phyloP scores from a whole-genome alignment of 1,139 yeast genomes.

The Diutina ranongensis region DNA sequence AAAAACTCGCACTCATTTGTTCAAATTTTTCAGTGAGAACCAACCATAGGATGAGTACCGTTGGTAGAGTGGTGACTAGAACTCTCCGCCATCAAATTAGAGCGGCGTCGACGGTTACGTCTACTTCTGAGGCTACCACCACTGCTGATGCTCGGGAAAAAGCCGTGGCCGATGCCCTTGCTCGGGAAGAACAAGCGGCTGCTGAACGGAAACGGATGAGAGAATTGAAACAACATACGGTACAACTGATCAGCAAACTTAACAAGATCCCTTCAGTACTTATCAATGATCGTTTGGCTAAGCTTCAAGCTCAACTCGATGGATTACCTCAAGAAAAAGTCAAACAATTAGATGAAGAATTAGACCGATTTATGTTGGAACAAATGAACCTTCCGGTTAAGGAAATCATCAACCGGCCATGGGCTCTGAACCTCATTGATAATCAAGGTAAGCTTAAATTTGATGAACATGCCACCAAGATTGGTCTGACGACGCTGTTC shows the following conservation, averaged over 20 bases:
- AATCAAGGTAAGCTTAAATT: constrained; percentile 4
- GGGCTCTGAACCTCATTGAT: constrained; percentile 14
- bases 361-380: constrained; percentile 27
- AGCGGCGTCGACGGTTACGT: background rate
- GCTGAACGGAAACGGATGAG: constrained; percentile 26
- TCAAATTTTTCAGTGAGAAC: constrained; percentile 2
- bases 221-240: constrained; percentile 22
- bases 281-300: constrained; percentile 19
- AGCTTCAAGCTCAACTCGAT: constrained; percentile 22
- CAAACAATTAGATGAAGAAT: constrained; percentile 30
- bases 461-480: constrained; percentile 4
- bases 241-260: constrained; percentile 20
- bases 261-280: constrained; percentile 25
- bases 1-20: background rate
- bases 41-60: background rate
- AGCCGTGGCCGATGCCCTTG: constrained; percentile 34
- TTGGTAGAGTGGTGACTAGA: background rate
- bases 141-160: constrained; percentile 17
- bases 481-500: constrained; percentile 2
- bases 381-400: constrained; percentile 24
- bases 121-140: background rate
- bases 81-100: constrained; percentile 1
- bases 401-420: constrained; percentile 25
- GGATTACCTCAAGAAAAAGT: constrained; percentile 22
- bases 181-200: constrained; percentile 31